Evolutionary conservation across 345 rosid species (phyloP), one percentile per base, ranked within the genome.

Genomic region (Gossypium stocksii): DNA sequence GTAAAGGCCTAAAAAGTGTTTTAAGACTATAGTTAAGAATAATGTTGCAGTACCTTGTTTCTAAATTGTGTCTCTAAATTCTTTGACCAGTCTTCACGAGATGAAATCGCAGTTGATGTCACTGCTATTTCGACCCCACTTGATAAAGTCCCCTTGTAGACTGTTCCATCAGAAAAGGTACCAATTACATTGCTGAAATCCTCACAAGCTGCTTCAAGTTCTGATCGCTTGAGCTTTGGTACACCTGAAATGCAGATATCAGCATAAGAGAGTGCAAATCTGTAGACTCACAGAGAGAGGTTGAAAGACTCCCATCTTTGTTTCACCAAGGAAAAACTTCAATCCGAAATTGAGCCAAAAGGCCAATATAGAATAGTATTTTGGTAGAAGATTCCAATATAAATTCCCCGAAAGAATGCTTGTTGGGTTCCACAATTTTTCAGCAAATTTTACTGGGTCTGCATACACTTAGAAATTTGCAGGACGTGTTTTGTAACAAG

Each of bases 131-230:
- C 99, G 76, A 86, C 92, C 17, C 98, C 98, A 70, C 90, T 96
- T 1, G 99, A 89, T 23, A 93, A 79, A 72, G 98, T 96, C 11
- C 99, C 99, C 78, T 96, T 96, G 62, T 93, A 96, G 27, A 90
- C 84, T 3, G 82, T 84, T 17, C 94, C 94, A 67, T 85, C 88
- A 9, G 91, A 82, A 72, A 88, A 88, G 44, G 89, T 74, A 52
- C 93, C 99, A 43, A 95, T 91, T 77, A 95, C 86, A 77, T 95
- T 95, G 71, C 98, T 93, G 78, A 95, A 95, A 81, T 93, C 99
- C 81, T 95, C 99, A 64, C 99, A 93, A 22, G 98, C 99, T 66
- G 88, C 92, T 83, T 85, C 89, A 71, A 95, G 91, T 80, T 95
- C 99, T 58, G 91, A 76, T 71, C 93, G 86, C 84, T 89, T 87